Evolutionary conservation across 1,284 basidiomycete species (phyloP).

Genomic region (Ceratobasidium sp.): DNA sequence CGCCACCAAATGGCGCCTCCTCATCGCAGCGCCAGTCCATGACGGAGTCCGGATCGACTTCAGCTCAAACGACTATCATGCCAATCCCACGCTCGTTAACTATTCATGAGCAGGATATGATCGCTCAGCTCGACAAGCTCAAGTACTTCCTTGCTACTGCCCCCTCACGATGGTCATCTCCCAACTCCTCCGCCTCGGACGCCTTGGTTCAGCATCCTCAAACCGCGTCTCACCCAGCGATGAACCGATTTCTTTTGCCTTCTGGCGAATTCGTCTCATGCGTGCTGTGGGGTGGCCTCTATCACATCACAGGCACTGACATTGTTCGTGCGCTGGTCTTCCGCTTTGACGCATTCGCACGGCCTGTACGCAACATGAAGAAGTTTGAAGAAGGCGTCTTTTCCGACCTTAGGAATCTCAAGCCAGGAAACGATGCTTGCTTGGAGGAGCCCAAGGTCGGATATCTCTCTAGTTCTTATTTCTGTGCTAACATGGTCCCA

Average conservation of each 20-base stretch:
- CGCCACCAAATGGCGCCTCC: background rate
- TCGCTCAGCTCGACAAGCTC: slow-evolving; percentile 77
- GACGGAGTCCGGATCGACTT: background rate
- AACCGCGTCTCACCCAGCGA: slow-evolving; percentile 63
- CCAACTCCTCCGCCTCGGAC: slow-evolving; percentile 49
- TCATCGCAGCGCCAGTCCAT: background rate
- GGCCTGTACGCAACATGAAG: slow-evolving; percentile 84
- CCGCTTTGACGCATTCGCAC: slow-evolving; percentile 86
- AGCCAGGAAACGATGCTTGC: slow-evolving; percentile 88
- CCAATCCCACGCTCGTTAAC: slow-evolving; percentile 61
- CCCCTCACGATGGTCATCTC: slow-evolving; percentile 69
- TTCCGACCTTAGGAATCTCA: slow-evolving; percentile 88
- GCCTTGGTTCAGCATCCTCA: slow-evolving; percentile 44
- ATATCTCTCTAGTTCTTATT: background rate
- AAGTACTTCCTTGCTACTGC: slow-evolving; percentile 90
- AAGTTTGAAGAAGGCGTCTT: slow-evolving; percentile 96
- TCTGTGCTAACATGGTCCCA: slow-evolving; percentile 28
- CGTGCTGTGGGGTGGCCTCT: slow-evolving; percentile 87
- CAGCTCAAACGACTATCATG: background rate
- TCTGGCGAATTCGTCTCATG: slow-evolving; percentile 89
- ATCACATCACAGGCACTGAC: slow-evolving; percentile 93
- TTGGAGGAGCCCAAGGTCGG: slow-evolving; percentile 91
- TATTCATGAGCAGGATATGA: slow-evolving; percentile 69
- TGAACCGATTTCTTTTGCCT: slow-evolving; percentile 85
- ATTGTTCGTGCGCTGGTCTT: slow-evolving; percentile 89